Conservation (phyloP, 441 rosid genomes). For the Brassica balearica region DNA sequence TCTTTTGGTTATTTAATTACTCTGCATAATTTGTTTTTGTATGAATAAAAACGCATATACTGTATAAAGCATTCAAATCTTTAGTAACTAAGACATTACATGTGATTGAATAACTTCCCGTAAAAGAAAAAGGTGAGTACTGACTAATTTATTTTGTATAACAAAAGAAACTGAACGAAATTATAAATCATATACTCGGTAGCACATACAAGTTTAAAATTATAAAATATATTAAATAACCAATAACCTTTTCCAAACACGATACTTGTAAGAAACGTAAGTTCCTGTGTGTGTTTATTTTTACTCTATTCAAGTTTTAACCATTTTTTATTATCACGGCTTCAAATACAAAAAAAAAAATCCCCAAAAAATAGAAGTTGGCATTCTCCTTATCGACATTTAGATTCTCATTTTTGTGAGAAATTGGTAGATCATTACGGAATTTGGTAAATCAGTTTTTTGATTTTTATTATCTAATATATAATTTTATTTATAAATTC, state of each 20-base stretch:
- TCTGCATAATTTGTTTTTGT: background rate
- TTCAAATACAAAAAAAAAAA: background rate
- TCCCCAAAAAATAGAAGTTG: background rate
- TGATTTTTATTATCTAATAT: slow-evolving; percentile 1
- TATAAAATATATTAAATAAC: background rate
- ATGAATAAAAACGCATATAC: background rate
- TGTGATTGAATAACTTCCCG: background rate
- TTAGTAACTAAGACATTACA: background rate
- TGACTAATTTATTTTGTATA: background rate
- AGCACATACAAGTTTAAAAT: too few relatives aligned
- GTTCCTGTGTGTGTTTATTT: background rate
- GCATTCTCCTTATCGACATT: background rate
- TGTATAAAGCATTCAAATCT: background rate
- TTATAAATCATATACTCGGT: background rate
- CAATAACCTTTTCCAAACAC: background rate
- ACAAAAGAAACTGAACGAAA: background rate
- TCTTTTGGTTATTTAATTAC: background rate
- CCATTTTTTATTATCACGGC: background rate
- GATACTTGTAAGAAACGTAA: background rate
- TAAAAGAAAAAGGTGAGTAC: background rate
- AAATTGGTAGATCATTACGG: slow-evolving; percentile 20
- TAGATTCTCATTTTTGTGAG: background rate
- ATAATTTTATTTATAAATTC: too few relatives aligned
- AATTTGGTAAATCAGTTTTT: background rate
- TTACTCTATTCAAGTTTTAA: background rate